Conservation (phyloP, 805 yeast genomes). For the Metschnikowia baotianmanensis region DNA sequence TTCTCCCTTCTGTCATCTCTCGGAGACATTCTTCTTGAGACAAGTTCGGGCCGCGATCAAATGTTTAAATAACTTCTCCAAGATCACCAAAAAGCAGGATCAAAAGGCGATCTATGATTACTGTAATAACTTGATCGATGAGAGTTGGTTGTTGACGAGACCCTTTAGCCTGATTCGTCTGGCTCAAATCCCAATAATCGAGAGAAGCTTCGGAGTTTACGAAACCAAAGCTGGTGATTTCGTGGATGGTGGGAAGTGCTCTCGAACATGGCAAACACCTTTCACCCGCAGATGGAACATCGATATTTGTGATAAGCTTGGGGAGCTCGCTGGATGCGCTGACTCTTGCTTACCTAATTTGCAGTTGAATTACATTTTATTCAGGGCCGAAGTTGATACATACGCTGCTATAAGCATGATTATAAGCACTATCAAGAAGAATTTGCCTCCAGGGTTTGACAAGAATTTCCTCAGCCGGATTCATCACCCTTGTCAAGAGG, state of each 20-base stretch:
- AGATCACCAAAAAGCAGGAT: conserved; percentile 13
- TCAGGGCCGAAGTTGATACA: conserved; percentile 32
- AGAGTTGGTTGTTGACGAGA: conserved; percentile 22
- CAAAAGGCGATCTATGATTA: conserved; percentile 21
- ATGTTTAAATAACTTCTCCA: conserved; percentile 5
- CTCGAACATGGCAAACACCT: conserved; percentile 6
- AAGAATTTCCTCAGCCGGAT: neutral
- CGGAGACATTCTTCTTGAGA: conserved; percentile 21
- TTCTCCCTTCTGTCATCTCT: conserved; percentile 33
- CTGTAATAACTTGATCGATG: conserved; percentile 21
- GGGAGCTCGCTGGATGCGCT: conserved; percentile 25
- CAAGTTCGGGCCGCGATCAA: conserved; percentile 12
- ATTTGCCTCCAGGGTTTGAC: neutral
- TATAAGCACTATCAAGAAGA: neutral
- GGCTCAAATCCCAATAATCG: conserved; percentile 14
- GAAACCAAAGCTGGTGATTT: neutral
- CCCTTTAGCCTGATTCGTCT: conserved; percentile 18
- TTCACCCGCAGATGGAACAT: conserved; percentile 34
- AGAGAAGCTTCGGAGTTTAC: conserved; percentile 4
- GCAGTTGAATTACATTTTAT: conserved; percentile 37
- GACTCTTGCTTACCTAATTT: conserved; percentile 33
- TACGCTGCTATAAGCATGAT: conserved; percentile 20
- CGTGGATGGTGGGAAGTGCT: conserved; percentile 1
- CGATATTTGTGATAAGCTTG: conserved; percentile 25
- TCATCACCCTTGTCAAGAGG: neutral